Evolutionary conservation across 164 flowering plant species (phyloP).

Genomic region (Chloranthus sessilifolius): DNA sequence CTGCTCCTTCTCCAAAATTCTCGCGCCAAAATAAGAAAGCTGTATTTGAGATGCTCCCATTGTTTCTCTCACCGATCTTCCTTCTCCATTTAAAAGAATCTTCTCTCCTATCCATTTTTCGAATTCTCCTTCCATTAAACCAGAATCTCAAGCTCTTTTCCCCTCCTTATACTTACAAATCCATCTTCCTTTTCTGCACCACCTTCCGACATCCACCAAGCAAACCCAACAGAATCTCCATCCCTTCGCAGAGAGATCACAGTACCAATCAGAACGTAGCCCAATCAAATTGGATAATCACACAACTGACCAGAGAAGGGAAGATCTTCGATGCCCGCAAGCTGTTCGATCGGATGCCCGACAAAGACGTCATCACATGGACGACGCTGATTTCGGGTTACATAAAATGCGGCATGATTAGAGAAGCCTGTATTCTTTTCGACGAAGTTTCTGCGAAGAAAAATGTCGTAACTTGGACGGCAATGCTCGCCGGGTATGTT

Average conservation of each 20-base stretch:
- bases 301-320: conserved; percentile 9
- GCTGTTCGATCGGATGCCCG: conserved; percentile 10
- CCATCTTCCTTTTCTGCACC: too few species aligned
- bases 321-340: conserved; percentile 9
- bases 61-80: neutral
- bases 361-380: conserved; percentile 13
- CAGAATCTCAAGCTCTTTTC: too few species aligned
- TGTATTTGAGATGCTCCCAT: neutral
- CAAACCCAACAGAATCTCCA: conserved; percentile 3
- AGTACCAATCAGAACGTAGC: neutral
- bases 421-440: conserved; percentile 13
- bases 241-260: conserved; percentile 4
- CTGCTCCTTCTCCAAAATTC: too few species aligned
- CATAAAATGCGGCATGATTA: conserved; percentile 11
- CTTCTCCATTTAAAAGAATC: too few species aligned
- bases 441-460: conserved; percentile 2
- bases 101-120: too few species aligned
- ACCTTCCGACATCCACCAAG: too few species aligned
- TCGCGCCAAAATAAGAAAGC: too few species aligned
- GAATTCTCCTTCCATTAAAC: too few species aligned
- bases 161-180: too few species aligned
- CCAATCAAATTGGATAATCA: conserved; percentile 8
- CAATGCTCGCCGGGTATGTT: conserved; percentile 14
- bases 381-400: conserved; percentile 15
- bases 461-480: conserved; percentile 18